These are phyloP conservation scores for Trichophyton rubrum DNA, from an alignment of 2,329 filamentous ascomycete genomes.

Conservation along the genomic window DNA sequence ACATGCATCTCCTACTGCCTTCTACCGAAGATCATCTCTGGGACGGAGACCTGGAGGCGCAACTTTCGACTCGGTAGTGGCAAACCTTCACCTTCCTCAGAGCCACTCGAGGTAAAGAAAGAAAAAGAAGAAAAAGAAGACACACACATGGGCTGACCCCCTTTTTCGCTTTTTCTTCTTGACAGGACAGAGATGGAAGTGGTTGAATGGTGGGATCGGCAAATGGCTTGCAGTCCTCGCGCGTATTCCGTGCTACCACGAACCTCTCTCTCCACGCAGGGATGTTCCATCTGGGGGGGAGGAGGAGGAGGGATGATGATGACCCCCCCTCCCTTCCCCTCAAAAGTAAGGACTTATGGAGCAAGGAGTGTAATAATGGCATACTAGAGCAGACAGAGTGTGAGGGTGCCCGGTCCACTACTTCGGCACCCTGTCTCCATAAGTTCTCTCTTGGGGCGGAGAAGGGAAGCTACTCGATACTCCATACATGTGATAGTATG, in stretches of 20 bases:
- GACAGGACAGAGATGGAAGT: not conserved
- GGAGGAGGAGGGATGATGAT: too few species aligned
- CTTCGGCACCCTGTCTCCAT: not conserved
- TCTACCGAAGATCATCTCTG: not conserved
- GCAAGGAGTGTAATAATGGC: not conserved
- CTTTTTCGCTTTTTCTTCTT: not conserved
- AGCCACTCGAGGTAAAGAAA: not conserved
- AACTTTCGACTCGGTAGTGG: not conserved
- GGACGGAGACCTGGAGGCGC: not conserved
- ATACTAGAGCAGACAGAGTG: too few species aligned
- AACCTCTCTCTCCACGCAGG: not conserved
- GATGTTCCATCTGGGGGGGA: not conserved
- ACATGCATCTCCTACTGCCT: not conserved
- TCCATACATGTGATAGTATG: not conserved
- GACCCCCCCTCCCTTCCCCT: too few species aligned
- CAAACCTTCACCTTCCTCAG: not conserved
- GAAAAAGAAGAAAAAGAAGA: not conserved
- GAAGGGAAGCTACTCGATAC: not conserved
- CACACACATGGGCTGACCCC: not conserved
- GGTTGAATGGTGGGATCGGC: not conserved
- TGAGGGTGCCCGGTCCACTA: too few species aligned
- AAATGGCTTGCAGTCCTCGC: constrained; percentile 2
- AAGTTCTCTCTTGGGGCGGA: not conserved
- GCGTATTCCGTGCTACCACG: constrained; percentile 3
- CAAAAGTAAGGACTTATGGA: not conserved